Evolutionary conservation across 495 filamentous ascomycete species (phyloP).

Genomic region (Aspergillus incahuasiensis): DNA sequence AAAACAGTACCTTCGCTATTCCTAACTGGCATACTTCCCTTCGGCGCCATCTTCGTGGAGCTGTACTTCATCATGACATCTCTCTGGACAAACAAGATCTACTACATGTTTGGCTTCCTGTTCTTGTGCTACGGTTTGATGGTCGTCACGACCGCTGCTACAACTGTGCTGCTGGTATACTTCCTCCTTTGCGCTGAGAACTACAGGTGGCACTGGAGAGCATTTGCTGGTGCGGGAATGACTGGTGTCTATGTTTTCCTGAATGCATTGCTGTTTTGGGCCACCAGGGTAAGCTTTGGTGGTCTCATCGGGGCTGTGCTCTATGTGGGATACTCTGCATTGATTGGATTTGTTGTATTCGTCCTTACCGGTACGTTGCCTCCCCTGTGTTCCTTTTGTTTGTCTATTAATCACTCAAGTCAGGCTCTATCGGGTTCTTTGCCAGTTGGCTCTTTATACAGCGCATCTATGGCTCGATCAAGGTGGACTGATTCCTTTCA

Average conservation of each 20-base stretch:
- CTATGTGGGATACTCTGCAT: conserved; percentile 86
- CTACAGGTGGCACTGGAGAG: conserved; percentile 98
- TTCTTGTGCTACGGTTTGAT: conserved; percentile 97
- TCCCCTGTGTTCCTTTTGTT: neutral
- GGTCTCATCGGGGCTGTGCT: conserved; percentile 81
- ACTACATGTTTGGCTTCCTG: conserved; percentile 99
- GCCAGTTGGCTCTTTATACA: conserved; percentile 89
- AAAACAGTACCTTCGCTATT: conserved; percentile 82
- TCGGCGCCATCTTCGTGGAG: conserved; percentile 94
- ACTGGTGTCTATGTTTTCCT: conserved; percentile 86
- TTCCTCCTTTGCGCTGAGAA: conserved; percentile 94
- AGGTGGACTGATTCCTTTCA: conserved; percentile 65
- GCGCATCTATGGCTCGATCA: conserved; percentile 92
- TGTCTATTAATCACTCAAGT: conserved; percentile 15
- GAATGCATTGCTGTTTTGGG: conserved; percentile 83
- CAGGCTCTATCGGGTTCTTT: conserved; percentile 93
- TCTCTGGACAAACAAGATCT: conserved; percentile 96
- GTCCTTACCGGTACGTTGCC: conserved; percentile 79
- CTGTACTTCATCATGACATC: conserved; percentile 98
- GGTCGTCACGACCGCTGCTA: conserved; percentile 91
- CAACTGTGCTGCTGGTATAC: conserved; percentile 89
- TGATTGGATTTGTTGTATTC: conserved; percentile 88
- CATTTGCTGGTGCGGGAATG: conserved; percentile 82
- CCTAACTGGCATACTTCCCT: conserved; percentile 85
- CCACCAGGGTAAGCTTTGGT: conserved; percentile 76